Percentiles rank a stretch among this genome's conserved stretches.
These are phyloP conservation scores for Russula compacta DNA, from an alignment of 768 basidiomycete species.

Conservation along the genomic window DNA sequence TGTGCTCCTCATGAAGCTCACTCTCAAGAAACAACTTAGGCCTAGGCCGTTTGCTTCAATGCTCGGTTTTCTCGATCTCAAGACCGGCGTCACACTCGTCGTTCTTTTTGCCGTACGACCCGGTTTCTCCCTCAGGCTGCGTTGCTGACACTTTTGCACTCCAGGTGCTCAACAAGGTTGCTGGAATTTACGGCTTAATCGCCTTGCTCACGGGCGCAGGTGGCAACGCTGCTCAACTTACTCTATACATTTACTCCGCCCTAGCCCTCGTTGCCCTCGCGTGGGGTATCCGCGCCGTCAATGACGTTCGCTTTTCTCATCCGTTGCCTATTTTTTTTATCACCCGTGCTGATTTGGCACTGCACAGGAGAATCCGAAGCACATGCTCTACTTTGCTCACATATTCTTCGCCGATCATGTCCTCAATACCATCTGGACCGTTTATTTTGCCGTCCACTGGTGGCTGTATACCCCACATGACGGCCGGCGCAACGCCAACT, in stretches of 20 bases:
- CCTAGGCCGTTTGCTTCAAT: constrained; percentile 78
- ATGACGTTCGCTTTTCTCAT: constrained; percentile 50
- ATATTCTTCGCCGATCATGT: constrained; percentile 88
- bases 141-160: constrained; percentile 14
- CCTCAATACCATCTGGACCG: constrained; percentile 84
- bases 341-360: constrained; percentile 1
- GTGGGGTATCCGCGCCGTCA: constrained; percentile 84
- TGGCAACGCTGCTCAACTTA: constrained; percentile 89
- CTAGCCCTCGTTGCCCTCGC: constrained; percentile 67
- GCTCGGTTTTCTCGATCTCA: constrained; percentile 83
- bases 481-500: constrained; percentile 71
- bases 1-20: constrained; percentile 56
- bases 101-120: constrained; percentile 70
- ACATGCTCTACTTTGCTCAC: constrained; percentile 84
- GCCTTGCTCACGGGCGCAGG: constrained; percentile 84
- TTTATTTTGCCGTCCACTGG: constrained; percentile 85
- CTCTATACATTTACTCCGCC: constrained; percentile 89
- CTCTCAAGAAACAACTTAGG: constrained; percentile 74
- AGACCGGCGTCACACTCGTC: constrained; percentile 83
- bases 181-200: constrained; percentile 92
- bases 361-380: constrained; percentile 75
- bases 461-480: constrained; percentile 91
- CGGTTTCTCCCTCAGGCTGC: not conserved
- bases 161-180: constrained; percentile 92
- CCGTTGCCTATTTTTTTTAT: not conserved